Base-by-base conservation (phyloP, 108 stramenopile genomes). In the Mayamaea pseudoterrestris region DNA sequence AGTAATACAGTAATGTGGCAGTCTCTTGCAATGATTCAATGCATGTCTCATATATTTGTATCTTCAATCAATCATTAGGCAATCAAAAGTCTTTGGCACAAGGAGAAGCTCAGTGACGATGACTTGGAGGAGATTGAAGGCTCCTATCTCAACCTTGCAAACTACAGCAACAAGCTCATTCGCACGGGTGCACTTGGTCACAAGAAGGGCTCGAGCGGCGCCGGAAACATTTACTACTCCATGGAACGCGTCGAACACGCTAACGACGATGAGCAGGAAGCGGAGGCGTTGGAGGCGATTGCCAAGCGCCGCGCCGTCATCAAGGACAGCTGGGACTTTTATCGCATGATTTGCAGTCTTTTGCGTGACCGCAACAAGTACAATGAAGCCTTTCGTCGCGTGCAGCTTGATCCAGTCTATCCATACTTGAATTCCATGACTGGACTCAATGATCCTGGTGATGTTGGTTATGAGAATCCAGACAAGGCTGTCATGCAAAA, bases 271-370 rank as follows among this genome's bases (percentile, higher is more conserved):
- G 73, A 74, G 17, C 63, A 65, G 35, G 78, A 80, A 61, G 78
- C 80, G 37, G 86, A 88, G 50, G 76, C 86, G 8, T 47, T 88
- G 42, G 80, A 88, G 30, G 65, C 65, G 35, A 83, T 88, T 57
- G 86, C 86, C 53, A 83, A 88, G 60, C 76, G 86, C 27, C 76
- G 86, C 16, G 86, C 86, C 0, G 78, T 88, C 41, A 88, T 88
- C 35, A 88, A 82, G 47, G 85, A 88, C 45, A 83, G 80, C 7
- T 88, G 85, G 85, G 80, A 83, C 50, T 89, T 89, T 62, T 83
- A 80, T 53, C 79, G 80, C 8, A 82, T 78, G 81, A 75, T 89
- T 36, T 89, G 86, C 36, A 68, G 68, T 14, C 47, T 89, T 29
- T 37, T 89, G 50, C 58, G 80, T 17, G 80, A 89, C 59, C 53